Evolutionary conservation across 805 yeast genomes (phyloP).

Genomic region (Brettanomyces custersianus): DNA sequence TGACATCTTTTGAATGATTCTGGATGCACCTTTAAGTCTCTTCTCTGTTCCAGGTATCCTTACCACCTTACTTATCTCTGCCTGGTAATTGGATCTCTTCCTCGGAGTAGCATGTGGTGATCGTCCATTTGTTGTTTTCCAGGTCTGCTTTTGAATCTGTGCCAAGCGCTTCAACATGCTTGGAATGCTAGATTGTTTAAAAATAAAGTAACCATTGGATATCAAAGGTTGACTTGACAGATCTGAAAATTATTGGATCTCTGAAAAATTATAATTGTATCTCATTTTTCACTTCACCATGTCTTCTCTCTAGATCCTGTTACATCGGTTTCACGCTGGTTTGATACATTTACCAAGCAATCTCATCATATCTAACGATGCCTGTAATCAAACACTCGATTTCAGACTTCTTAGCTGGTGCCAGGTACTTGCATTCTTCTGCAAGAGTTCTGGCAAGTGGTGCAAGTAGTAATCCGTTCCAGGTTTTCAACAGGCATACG

Average conservation of each 20-base stretch:
- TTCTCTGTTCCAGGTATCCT: neutral
- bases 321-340: too few species aligned
- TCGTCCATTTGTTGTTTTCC: neutral
- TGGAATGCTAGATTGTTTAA: too few species aligned
- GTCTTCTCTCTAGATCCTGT: too few species aligned
- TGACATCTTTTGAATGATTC: neutral
- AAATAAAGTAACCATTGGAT: neutral
- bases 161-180: neutral
- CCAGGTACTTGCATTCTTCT: neutral
- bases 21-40: neutral
- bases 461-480: conserved; percentile 4
- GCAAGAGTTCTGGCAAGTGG: neutral
- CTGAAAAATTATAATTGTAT: too few species aligned
- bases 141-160: neutral
- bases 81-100: neutral
- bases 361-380: too few species aligned
- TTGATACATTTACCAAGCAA: too few species aligned
- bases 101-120: neutral
- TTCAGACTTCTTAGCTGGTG: too few species aligned
- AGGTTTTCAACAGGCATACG: conserved; percentile 54
- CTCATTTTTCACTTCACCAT: too few species aligned
- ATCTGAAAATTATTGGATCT: neutral
- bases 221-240: neutral
- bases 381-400: too few species aligned
- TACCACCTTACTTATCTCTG: neutral